Percentiles rank a stretch among this genome's conserved stretches.
Conservation (phyloP, 345 rosid species). For the Eucalyptus leucophloia region DNA sequence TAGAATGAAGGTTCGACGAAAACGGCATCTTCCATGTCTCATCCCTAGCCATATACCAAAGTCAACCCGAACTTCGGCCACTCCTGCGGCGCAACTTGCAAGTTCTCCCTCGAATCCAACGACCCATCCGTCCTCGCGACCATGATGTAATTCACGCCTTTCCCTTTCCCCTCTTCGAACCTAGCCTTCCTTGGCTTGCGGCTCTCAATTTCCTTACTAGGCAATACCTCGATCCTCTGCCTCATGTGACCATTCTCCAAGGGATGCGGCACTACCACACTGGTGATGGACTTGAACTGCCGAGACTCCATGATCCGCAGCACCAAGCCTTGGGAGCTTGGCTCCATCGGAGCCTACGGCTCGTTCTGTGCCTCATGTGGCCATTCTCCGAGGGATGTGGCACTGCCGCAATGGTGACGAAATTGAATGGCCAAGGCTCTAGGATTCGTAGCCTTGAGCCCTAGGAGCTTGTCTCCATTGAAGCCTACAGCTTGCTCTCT, state of each 20-base stretch:
- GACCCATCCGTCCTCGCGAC: neutral
- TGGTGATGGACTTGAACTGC: constrained; percentile 35
- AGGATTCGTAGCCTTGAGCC: too few species aligned
- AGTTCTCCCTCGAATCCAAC: neutral
- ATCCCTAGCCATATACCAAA: constrained; percentile 77
- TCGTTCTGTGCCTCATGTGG: neutral
- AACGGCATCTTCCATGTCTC: constrained; percentile 94
- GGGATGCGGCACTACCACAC: constrained; percentile 10
- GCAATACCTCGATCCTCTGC: constrained; percentile 11
- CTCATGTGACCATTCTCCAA: constrained; percentile 31
- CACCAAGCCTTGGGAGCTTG: constrained; percentile 25
- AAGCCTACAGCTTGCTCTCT: constrained; percentile 6
- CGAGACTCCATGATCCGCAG: constrained; percentile 48
- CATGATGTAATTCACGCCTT: neutral
- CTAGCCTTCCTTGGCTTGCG: neutral
- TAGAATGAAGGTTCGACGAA: constrained; percentile 34
- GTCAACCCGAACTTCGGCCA: constrained; percentile 56
- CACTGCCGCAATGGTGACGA: too few species aligned
- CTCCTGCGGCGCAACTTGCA: neutral
- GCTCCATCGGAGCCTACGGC: constrained; percentile 29
- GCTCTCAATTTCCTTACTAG: neutral
- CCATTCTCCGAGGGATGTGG: too few species aligned
- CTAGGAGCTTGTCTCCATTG: too few species aligned
- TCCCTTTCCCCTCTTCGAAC: neutral
- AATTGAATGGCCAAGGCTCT: too few species aligned